Base-by-base conservation (phyloP, 140 eudicot species). In the Erigeron philadelphicus region DNA sequence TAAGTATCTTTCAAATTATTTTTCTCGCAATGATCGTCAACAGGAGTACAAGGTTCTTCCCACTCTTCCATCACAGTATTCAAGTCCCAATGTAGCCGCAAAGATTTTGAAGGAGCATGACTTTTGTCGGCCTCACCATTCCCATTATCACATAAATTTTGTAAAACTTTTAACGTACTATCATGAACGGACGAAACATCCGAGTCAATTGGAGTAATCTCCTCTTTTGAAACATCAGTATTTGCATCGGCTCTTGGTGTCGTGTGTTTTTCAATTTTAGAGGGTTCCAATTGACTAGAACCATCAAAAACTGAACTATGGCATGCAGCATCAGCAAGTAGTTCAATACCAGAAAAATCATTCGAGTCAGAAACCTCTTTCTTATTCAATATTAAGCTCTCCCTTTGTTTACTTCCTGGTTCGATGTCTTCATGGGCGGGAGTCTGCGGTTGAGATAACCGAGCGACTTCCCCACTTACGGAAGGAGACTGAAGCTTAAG, bases 321-420 rank as follows among this genome's bases (percentile, higher is more conserved):
- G 74, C 88, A 86, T 11, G 96, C 96, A 40, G 95, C 89, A 15
- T 85, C 87, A 15, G 96, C 96, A 68, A 89, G 91, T 58, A 89
- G 85, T 67, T 76, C 87, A 72, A 86, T 86, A 61, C 96, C 96
- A 8, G 87, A 86, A 64, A 86, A 89, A 73, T 89, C 91, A 35
- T 73, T 88, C 19, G 62, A 15, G 50, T 61, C 58, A 40, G 60
- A 68, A 71, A 56, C 56, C 38, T 41, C 68, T 76, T 60, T 55
- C 58, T 66, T 64, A 0, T 45, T 38, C 64, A 43, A 67, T 52
- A 71, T 72, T 53, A 70, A 41, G 13, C 9, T 9, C 54, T 46
- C 74, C 47, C 57, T 79, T 11, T 12, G 66, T 61, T 62, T 76
- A 43, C 75, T 56, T 47, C 67, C 52, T 19, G 10, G 9, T 5